phyloP scores from a whole-genome alignment of 805 yeast genomes.

The Candida berthetii region DNA sequence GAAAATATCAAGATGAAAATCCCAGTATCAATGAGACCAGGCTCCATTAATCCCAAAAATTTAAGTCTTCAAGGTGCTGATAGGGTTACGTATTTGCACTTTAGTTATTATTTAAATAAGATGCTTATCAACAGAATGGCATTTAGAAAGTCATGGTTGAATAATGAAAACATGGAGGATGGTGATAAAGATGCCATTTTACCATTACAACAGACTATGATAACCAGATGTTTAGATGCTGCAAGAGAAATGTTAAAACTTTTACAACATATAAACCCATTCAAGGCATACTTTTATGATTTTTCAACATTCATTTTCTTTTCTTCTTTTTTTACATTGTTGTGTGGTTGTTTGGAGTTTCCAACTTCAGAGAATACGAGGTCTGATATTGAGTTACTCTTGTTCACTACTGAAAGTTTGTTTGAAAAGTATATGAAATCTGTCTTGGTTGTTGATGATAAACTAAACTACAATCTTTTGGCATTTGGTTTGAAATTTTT shows the following conservation, averaged over 20 bases:
- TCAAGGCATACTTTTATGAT: conserved; percentile 8
- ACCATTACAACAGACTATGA: conserved; percentile 11
- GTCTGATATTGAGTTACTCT: conserved; percentile 11
- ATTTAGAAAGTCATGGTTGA: conserved; percentile 17
- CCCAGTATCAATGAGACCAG: conserved; percentile 11
- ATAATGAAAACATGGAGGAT: conserved; percentile 7
- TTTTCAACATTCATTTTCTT: conserved; percentile 12
- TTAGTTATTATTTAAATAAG: conserved; percentile 11
- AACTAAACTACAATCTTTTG: conserved; percentile 4
- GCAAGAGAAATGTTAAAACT: conserved; percentile 13
- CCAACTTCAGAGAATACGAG: conserved; percentile 8
- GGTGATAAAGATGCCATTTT: conserved; percentile 3
- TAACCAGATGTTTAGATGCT: conserved; percentile 13
- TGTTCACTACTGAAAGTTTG: conserved; percentile 2
- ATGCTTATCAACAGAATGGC: conserved; percentile 21
- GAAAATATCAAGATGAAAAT: conserved; percentile 8
- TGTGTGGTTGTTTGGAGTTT: conserved; percentile 16
- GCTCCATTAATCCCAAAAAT: background rate
- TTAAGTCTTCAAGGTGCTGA: conserved; percentile 1
- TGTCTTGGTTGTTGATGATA: conserved; percentile 3
- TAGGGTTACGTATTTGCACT: conserved; percentile 8
- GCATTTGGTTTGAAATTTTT: conserved; percentile 13
- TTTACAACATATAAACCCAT: conserved; percentile 1
- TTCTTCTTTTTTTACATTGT: conserved; percentile 18
- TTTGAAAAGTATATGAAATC: conserved; percentile 3